These are phyloP conservation scores for Ettlia oleoabundans DNA, from an alignment of 139 green algal genomes.

Conservation along the genomic window DNA sequence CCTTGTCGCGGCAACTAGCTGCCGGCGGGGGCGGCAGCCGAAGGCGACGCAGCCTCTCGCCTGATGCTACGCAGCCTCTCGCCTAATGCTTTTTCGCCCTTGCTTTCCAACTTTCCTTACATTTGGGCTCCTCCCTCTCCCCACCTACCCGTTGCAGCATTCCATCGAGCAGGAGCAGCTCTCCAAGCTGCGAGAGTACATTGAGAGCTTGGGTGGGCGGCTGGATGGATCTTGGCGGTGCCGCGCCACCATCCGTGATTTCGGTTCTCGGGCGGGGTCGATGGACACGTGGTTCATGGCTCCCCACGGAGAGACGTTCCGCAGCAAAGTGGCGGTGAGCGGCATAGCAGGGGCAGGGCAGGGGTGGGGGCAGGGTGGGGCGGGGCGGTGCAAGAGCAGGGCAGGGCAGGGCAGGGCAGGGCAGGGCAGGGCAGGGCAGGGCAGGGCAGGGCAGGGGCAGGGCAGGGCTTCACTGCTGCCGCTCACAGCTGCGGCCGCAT, in stretches of 20 bases:
- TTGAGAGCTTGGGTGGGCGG: conserved; percentile 32
- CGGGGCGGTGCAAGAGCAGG: too few relatives aligned
- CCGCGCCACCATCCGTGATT: conserved; percentile 34
- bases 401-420: too few relatives aligned
- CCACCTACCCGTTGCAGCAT: background rate
- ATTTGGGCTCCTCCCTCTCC: too few relatives aligned
- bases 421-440: too few relatives aligned
- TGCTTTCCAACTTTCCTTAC: background rate
- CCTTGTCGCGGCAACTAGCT: too few relatives aligned
- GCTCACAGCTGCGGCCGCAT: too few relatives aligned
- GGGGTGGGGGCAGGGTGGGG: background rate
- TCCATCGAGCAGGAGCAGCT: conserved; percentile 38
- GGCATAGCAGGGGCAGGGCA: background rate
- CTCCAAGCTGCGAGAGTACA: conserved; percentile 39
- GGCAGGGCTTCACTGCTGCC: too few relatives aligned
- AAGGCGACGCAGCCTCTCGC: too few relatives aligned
- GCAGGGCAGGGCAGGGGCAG: too few relatives aligned
- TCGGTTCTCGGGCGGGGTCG: conserved; percentile 29
- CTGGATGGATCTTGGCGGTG: conserved; percentile 41
- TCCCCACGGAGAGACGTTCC: conserved; percentile 35
- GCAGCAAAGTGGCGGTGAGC: conserved; percentile 43
- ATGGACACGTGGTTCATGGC: conserved; percentile 45
- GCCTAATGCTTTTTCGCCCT: background rate
- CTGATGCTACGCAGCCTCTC: too few relatives aligned
- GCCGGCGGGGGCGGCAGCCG: too few relatives aligned